These are phyloP conservation scores for Acanthochlamys bracteata DNA, from an alignment of 106 monocot species.

Conservation along the genomic window DNA sequence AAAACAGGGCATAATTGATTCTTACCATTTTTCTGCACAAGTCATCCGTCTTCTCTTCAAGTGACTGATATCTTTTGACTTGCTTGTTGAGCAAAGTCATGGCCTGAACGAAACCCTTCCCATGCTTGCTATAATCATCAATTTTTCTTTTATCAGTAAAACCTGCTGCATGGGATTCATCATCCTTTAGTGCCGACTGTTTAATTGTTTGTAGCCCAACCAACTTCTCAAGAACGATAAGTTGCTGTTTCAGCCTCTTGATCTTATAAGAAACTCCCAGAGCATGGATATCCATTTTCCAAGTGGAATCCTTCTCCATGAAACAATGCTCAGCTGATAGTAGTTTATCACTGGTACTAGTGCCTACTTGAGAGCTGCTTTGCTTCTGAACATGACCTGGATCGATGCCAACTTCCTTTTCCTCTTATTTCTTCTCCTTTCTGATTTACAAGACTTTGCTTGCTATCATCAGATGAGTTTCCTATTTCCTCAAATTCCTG, in stretches of 20 bases:
- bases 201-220: slow-evolving; percentile 11
- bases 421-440: slow-evolving; percentile 38
- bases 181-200: background rate
- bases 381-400: slow-evolving; percentile 1
- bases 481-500: slow-evolving; percentile 8
- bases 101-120: slow-evolving; percentile 31
- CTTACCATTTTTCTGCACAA: slow-evolving; percentile 72
- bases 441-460: background rate
- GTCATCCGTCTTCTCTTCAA: slow-evolving; percentile 73
- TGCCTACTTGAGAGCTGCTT: slow-evolving; percentile 10
- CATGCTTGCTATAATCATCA: slow-evolving; percentile 15
- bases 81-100: slow-evolving; percentile 68
- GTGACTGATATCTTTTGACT: slow-evolving; percentile 67
- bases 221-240: slow-evolving; percentile 60
- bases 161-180: background rate
- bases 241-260: slow-evolving; percentile 77
- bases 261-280: slow-evolving; percentile 80
- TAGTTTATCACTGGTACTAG: background rate
- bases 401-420: slow-evolving; percentile 49
- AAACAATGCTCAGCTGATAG: background rate
- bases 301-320: slow-evolving; percentile 9
- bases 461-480: background rate
- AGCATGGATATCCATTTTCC: slow-evolving; percentile 78
- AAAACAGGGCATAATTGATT: background rate
- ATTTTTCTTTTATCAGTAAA: slow-evolving; percentile 5